Base-by-base conservation (phyloP, 73 alveolate species). In the Stentor coeruleus region DNA sequence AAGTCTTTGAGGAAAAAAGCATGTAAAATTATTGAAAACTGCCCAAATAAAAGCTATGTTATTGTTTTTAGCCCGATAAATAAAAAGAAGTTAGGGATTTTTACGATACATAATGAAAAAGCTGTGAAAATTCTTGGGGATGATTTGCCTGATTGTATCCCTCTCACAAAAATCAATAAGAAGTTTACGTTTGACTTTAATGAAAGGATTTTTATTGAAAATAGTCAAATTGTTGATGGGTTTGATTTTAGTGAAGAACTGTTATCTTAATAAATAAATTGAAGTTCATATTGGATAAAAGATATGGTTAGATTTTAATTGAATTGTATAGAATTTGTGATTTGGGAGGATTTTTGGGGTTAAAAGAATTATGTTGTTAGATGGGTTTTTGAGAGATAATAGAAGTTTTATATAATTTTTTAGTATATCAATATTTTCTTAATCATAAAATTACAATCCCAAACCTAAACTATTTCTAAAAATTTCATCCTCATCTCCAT, bases 181-280 rank as follows among this genome's bases (percentile, higher is more conserved):
- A 49, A 49, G 20, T 49, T 49, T 20, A 49, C 66, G 6, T 49
- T 49, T 49, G 66, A 49, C 66, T 49, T 49, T 49, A 49, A 6
- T 49, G 66, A 49, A 20, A 11, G 66, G 6, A 49, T 6, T 20
- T 49, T 49, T 49, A 11, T 49, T 6, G 66, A 49, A 20, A 49
- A 49, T 49, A 49, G 66, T 20, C 20, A 11, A 20, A 49, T 49
- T 6, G 20, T 49, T 49, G 66, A 49, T 49, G 66, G 66, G 28
- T 49, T 49, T 49, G 66, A 49, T 49, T 49, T 49, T 49, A 49
- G 20, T 49, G 66, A 49, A 49, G 66, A 49, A 49, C 66, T 49
- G 28, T 49, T 49, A 49, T 49, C 66, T 49, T 49, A 49, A 49
- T 49, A 49, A n/a, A n/a, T n/a, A n/a, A n/a, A n/a, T n/a, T n/a